These are phyloP conservation scores for Trifolium pratense DNA, from an alignment of 306 rosid genomes.

Conservation along the genomic window DNA sequence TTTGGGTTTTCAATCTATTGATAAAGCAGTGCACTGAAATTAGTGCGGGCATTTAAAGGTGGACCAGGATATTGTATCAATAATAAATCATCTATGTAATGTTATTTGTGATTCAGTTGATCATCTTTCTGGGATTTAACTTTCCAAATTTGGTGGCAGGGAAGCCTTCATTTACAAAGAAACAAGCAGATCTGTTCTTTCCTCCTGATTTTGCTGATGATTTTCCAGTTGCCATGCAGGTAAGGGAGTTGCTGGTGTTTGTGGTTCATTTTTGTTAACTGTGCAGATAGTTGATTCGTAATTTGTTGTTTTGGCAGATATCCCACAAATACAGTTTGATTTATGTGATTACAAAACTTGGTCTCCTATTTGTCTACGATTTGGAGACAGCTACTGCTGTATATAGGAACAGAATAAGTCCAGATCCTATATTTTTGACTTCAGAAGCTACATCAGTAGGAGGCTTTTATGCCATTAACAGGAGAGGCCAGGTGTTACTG, in stretches of 20 bases:
- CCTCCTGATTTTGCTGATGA: constrained; percentile 99
- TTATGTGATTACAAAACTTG: constrained; percentile 97
- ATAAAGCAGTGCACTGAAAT: constrained; percentile 25
- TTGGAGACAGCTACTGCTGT: constrained; percentile 99
- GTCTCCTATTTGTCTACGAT: constrained; percentile 96
- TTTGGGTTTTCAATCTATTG: not conserved
- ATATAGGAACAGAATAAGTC: constrained; percentile 97
- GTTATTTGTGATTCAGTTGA: constrained; percentile 27
- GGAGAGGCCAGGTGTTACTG: constrained; percentile 97
- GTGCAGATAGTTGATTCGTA: constrained; percentile 34
- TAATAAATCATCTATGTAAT: constrained; percentile 23
- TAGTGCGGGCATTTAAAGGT: constrained; percentile 5
- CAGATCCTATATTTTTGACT: constrained; percentile 98
- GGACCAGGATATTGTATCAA: constrained; percentile 25
- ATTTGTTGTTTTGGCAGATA: constrained; percentile 61
- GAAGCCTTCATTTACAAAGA: constrained; percentile 93
- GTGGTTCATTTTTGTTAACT: constrained; percentile 25
- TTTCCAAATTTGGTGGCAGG: constrained; percentile 60
- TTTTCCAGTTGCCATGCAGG: constrained; percentile 99
- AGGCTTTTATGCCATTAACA: constrained; percentile 92
- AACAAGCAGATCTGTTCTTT: constrained; percentile 98
- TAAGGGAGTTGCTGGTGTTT: constrained; percentile 44
- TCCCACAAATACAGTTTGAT: constrained; percentile 95
- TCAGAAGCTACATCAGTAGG: constrained; percentile 92
- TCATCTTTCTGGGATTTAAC: constrained; percentile 29